These are phyloP conservation scores for Ramaria sp. DNA, from an alignment of 768 basidiomycete species.

Conservation along the genomic window DNA sequence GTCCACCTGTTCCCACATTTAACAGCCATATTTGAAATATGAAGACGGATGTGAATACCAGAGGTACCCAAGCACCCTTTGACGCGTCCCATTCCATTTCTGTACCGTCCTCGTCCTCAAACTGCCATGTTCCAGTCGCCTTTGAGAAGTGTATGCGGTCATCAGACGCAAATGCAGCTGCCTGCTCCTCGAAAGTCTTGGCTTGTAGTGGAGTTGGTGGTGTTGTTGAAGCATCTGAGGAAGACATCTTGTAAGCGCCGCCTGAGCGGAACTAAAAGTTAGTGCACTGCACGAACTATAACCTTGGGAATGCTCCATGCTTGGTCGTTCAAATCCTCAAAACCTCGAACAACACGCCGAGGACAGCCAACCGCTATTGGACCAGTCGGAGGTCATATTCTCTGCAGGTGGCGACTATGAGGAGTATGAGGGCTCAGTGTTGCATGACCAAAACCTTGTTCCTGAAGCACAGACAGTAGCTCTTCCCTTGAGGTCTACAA, in stretches of 20 bases:
- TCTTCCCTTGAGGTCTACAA: conserved; percentile 52
- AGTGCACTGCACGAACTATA: background rate
- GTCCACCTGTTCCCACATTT: conserved; percentile 47
- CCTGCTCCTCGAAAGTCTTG: conserved; percentile 43
- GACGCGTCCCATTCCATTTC: conserved; percentile 80
- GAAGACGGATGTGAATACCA: conserved; percentile 35
- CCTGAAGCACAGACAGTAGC: background rate
- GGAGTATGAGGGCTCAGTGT: conserved; percentile 23
- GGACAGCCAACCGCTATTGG: conserved; percentile 48
- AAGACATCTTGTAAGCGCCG: background rate
- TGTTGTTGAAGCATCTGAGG: conserved; percentile 10
- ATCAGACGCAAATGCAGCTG: conserved; percentile 68
- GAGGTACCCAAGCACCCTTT: conserved; percentile 72
- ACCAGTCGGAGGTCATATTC: conserved; percentile 35
- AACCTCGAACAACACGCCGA: conserved; percentile 21
- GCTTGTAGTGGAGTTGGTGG: conserved; percentile 41
- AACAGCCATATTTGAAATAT: background rate
- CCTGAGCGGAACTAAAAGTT: background rate
- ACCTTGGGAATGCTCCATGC: conserved; percentile 1
- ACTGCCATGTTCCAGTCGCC: conserved; percentile 67
- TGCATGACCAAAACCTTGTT: background rate
- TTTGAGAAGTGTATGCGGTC: conserved; percentile 76
- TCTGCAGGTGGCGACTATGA: conserved; percentile 30
- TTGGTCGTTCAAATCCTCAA: background rate
- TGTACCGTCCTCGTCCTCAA: conserved; percentile 82